Evolutionary conservation across 148 eudicot species (phyloP).

Genomic region (Arctostaphylos glauca): DNA sequence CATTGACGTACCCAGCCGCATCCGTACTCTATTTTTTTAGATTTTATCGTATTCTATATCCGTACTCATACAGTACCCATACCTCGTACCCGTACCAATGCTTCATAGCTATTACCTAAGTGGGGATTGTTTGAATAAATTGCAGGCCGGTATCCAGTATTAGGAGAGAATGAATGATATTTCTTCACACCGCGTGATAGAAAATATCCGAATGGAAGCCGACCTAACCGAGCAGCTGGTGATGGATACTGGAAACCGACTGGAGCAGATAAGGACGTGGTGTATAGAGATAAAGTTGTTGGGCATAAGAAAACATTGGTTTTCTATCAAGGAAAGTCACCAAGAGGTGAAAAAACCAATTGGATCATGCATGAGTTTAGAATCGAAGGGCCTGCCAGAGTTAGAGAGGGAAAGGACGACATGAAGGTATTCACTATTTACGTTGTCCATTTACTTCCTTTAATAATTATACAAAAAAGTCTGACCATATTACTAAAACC

Average conservation of each 20-base stretch:
- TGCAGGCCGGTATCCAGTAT: neutral
- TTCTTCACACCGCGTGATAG: constrained; percentile 37
- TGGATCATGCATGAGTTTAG: constrained; percentile 36
- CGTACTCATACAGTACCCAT: too few species aligned
- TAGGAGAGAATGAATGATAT: constrained; percentile 27
- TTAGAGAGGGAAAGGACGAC: neutral
- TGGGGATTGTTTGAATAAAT: neutral
- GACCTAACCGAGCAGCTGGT: constrained; percentile 29
- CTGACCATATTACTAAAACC: neutral
- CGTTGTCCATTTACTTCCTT: neutral
- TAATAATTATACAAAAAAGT: neutral
- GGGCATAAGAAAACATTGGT: constrained; percentile 32
- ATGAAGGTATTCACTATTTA: constrained; percentile 20
- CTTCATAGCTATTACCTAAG: too few species aligned
- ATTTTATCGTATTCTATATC: too few species aligned
- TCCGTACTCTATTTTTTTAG: too few species aligned
- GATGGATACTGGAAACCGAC: constrained; percentile 46
- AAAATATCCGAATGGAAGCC: constrained; percentile 32
- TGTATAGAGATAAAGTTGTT: neutral
- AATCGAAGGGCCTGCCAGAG: neutral
- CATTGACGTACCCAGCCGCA: too few species aligned
- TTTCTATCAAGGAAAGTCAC: constrained; percentile 26
- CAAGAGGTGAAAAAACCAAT: constrained; percentile 13
- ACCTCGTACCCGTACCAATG: too few species aligned
- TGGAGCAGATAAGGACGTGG: constrained; percentile 28